phyloP scores from a whole-genome alignment of 345 rosid species.

The Aquilaria malaccensis region DNA sequence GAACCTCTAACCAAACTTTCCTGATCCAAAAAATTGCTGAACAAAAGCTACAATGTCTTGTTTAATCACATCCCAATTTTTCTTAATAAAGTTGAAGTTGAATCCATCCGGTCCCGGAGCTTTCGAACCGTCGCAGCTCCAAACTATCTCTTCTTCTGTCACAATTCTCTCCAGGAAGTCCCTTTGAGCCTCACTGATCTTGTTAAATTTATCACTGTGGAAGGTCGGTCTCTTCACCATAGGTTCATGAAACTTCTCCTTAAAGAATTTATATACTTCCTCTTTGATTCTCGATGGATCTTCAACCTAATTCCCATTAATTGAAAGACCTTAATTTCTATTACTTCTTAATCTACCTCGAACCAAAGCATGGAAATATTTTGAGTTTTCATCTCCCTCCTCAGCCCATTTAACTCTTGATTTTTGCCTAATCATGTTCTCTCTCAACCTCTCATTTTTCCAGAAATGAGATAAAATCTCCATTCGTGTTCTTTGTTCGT shows the following conservation, averaged over 20 bases:
- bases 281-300: background rate
- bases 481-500: no score
- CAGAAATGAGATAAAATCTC: no score
- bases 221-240: background rate
- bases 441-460: no score
- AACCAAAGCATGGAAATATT: background rate
- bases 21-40: background rate
- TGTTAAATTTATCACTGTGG: background rate
- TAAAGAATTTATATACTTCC: background rate
- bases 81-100: background rate
- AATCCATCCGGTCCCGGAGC: background rate
- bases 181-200: background rate
- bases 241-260: background rate
- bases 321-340: background rate
- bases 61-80: background rate
- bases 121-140: background rate
- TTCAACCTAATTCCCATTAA: background rate
- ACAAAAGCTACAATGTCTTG: background rate
- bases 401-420: background rate
- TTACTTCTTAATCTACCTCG: background rate
- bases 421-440: background rate
- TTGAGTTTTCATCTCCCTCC: background rate
- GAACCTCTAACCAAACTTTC: background rate
- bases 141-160: background rate
- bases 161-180: background rate